These are phyloP conservation scores for Phytophthora tentaculata DNA, from an alignment of 352 stramenopile genomes.

Conservation along the genomic window DNA sequence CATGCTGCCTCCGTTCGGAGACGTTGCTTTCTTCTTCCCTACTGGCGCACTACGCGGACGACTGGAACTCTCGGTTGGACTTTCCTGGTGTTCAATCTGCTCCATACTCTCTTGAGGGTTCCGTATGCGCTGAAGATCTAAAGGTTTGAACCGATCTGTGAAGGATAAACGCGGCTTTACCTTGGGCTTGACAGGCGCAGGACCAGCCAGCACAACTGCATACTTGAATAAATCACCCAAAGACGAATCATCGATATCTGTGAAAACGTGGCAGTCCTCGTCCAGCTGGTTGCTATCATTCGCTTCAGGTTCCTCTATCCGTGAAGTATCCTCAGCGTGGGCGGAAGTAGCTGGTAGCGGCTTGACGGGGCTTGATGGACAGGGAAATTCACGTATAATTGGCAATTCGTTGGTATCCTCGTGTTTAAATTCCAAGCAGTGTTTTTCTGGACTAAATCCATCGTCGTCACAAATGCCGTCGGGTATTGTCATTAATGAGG, in stretches of 20 bases:
- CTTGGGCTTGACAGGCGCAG: conserved; percentile 40
- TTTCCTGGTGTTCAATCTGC: conserved; percentile 22
- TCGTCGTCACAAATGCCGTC: conserved; percentile 7
- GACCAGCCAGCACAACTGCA: conserved; percentile 65
- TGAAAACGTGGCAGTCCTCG: conserved; percentile 33
- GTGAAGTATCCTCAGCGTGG: background rate
- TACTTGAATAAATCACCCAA: conserved; percentile 76
- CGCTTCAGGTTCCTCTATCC: conserved; percentile 12
- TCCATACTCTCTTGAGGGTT: conserved; percentile 49
- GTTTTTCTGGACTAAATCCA: conserved; percentile 21
- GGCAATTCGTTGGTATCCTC: background rate
- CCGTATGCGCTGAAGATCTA: conserved; percentile 51
- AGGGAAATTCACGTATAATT: background rate
- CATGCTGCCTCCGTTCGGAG: conserved; percentile 24
- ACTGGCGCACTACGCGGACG: conserved; percentile 14
- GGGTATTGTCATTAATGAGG: background rate
- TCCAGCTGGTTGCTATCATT: conserved; percentile 43
- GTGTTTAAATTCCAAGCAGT: conserved; percentile 18
- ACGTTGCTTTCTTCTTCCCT: conserved; percentile 38
- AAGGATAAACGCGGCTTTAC: conserved; percentile 40
- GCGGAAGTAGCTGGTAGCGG: background rate
- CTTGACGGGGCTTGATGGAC: conserved; percentile 4
- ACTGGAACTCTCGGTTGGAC: conserved; percentile 12
- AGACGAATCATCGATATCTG: conserved; percentile 52
- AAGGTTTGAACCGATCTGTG: conserved; percentile 44